Evolutionary conservation across 2,329 filamentous ascomycete species (phyloP), one percentile per base, ranked within the genome.

Genomic region (Epichloe baconii): DNA sequence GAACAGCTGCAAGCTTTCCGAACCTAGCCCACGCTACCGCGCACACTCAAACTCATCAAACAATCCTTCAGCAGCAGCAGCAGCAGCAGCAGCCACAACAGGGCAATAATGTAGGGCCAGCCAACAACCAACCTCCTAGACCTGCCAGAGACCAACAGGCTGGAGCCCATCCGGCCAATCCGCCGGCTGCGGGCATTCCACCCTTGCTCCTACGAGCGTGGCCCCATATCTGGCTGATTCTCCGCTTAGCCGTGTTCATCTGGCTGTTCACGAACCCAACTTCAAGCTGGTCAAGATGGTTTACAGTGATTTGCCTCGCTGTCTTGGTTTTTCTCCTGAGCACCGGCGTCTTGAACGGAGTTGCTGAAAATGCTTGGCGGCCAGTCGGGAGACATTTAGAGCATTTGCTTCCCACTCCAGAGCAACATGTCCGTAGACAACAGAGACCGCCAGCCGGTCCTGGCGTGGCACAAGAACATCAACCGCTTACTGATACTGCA

Each of bases 181-280:
- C 68, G n/a, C 58, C 60, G 7, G 64, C 56, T 23, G 62, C 55
- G 17, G 66, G 61, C 7, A 41, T 68, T 7, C 65, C 65, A 4
- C 62, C 63, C 21, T 43, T 68, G 12, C 49, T 69, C 5, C 54
- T 66, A 49, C 62, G 64, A 15, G 50, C 79, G n/a, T 77, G 76
- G 69, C 78, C 78, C n/a, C 75, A 82, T 49, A 61, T 84, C 31
- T 84, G 80, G 80, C 69, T 83, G 48, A 57, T 82, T 1, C 66
- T 79, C 37, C 74, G 80, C 7, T 64, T 85, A 8, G 68, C 71
- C 11, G 64, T 78, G 5, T 82, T 84, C 60, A 73, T 83, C 12
- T 84, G 79, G 78, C 79, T 81, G 65, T 83, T 84, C 54, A 82
- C 80, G 0, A 73, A 74, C 10, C 74, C 76, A 0, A 71, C 73